These are phyloP conservation scores for Calonectria hawksworthii DNA, from an alignment of 2,329 filamentous ascomycete genomes.

Conservation along the genomic window DNA sequence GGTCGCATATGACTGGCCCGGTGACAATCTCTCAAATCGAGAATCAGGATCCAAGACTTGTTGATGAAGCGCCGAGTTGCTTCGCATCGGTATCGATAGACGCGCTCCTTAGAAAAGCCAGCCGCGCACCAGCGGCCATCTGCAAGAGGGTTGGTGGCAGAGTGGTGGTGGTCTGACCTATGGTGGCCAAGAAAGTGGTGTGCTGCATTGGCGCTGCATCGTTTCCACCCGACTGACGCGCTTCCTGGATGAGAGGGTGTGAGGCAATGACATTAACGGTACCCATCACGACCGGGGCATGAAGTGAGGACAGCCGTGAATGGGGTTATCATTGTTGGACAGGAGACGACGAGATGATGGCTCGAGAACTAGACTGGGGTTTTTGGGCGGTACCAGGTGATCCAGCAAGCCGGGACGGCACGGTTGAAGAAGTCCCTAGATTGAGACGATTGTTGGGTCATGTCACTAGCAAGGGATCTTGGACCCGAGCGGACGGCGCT, in stretches of 20 bases:
- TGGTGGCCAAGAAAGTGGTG: background rate
- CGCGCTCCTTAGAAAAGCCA: slow-evolving; percentile 6
- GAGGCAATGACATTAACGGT: slow-evolving; percentile 5
- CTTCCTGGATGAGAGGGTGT: slow-evolving; percentile 16
- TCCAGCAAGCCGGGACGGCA: slow-evolving; percentile 17
- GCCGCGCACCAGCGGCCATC: background rate
- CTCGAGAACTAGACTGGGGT: slow-evolving; percentile 18
- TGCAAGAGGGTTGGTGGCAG: slow-evolving; percentile 7
- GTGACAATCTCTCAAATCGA: background rate
- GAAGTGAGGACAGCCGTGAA: background rate
- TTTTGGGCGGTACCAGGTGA: slow-evolving; percentile 13
- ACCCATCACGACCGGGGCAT: slow-evolving; percentile 13
- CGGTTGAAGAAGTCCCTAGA: slow-evolving; percentile 1
- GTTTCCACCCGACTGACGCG: slow-evolving; percentile 5
- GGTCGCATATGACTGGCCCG: background rate
- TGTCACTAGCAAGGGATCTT: slow-evolving; percentile 25
- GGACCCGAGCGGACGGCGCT: slow-evolving; percentile 23
- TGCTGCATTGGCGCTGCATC: slow-evolving; percentile 13
- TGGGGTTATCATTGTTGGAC: slow-evolving; percentile 12
- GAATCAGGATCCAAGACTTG: slow-evolving; percentile 1
- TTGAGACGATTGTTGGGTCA: slow-evolving; percentile 15
- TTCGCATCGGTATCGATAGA: background rate
- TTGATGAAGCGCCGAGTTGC: background rate
- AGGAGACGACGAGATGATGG: slow-evolving; percentile 13
- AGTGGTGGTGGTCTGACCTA: background rate